Evolutionary conservation across 2,329 filamentous ascomycete genomes (phyloP), one percentile per base, ranked within the genome.

Genomic region (Ceratocystis variospora): DNA sequence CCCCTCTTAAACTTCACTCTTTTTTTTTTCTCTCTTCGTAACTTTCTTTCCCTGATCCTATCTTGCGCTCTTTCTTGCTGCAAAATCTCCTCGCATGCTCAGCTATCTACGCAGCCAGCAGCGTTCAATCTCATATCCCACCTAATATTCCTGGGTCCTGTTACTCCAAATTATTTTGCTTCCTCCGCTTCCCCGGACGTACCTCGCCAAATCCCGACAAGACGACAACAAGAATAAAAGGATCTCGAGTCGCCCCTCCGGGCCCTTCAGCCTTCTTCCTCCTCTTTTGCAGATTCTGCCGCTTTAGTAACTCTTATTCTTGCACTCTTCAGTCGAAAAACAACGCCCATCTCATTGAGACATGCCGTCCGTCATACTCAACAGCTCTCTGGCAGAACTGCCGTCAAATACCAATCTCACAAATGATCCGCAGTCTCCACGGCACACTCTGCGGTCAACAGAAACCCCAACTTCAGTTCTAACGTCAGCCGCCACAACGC

Each of bases 291-390:
- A 6, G 5, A 25, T 48, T 37, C 17, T 61, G 10, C 59, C 31
- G 5, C n/a, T 12, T 19, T 1, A 61, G 19, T 3, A 41, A 41
- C 37, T 15, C 37, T 12, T 41, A 15, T 10, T 41, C 37, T 41
- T 41, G 10, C 37, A 15, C 37, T 41, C 37, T 4, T 15, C 37
- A 41, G 1, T 12, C 37, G 12, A 3, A 10, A 41, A 41, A 41
- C 37, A 41, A 41, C 37, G 12, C 37, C 10, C 12, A 15, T 12
- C 10, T 41, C 12, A 10, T 31, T 25, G n/a, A 7, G n/a, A 50
- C 33, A 66, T 68, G 62, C 64, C 67, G 37, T 62, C 64, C 5
- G 61, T 31, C 10, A 57, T 66, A 19, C 61, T 68, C 4, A 68
- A 68, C 31, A 62, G 53, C 64, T 64, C 67, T 41, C 37, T 64